phyloP scores from a whole-genome alignment of 2,329 filamentous ascomycete species.

The Aspergillus sp. region DNA sequence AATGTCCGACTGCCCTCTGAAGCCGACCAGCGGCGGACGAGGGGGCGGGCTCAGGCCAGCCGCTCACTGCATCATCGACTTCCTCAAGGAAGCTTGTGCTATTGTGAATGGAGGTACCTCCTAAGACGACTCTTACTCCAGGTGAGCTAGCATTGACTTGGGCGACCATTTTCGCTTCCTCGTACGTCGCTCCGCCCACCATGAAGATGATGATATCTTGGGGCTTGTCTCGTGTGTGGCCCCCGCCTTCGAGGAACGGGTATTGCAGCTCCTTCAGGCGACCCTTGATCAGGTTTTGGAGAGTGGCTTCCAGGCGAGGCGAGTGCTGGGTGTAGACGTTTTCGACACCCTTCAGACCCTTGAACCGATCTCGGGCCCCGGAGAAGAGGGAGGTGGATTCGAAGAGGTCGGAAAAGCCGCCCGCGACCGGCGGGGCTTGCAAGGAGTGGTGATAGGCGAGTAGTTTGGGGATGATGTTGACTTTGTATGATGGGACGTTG shows the following conservation, averaged over 20 bases:
- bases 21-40: conserved; percentile 64
- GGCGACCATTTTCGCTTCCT: conserved; percentile 96
- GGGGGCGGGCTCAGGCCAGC: conserved; percentile 73
- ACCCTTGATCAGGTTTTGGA: conserved; percentile 93
- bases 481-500: conserved; percentile 72
- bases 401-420: conserved; percentile 87
- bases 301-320: conserved; percentile 78
- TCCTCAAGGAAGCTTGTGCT: conserved; percentile 86
- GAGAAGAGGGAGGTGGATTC: conserved; percentile 90
- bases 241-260: conserved; percentile 87
- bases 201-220: conserved; percentile 97
- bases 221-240: conserved; percentile 87
- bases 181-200: conserved; percentile 89
- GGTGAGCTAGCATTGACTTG: conserved; percentile 89
- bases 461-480: conserved; percentile 78
- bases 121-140: conserved; percentile 84
- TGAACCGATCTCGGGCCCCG: conserved; percentile 82
- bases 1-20: conserved; percentile 62
- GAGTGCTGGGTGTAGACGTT: conserved; percentile 99
- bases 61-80: conserved; percentile 81
- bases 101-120: conserved; percentile 86
- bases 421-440: conserved; percentile 72
- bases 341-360: conserved; percentile 94
- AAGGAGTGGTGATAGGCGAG: conserved; percentile 84
- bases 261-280: conserved; percentile 83